Base-by-base conservation (phyloP, 2,329 filamentous ascomycete species). In the Pestalotiopsis sp. region DNA sequence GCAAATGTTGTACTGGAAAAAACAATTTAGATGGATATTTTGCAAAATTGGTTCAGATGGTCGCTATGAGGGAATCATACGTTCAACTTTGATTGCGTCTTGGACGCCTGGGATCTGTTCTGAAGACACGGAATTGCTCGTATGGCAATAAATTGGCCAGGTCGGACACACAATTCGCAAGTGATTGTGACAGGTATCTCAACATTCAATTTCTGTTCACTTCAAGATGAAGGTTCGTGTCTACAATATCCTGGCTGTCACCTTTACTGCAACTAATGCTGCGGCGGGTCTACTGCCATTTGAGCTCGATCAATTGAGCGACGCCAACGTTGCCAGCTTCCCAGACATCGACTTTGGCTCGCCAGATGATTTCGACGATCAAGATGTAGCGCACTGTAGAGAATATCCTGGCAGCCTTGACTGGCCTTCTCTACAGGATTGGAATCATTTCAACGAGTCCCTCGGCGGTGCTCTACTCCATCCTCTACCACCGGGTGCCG, bases 381-480 rank as follows among this genome's bases (percentile, higher is more conserved):
- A 14, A 13, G 23, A 13, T 27, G 23, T 14, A 13, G 3, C 57
- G 14, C 14, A 13, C 4, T 58, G 63, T 20, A 63, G 31, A 45
- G 60, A 63, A 23, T 38, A n/a, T 23, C 77, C 78, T 1, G 77
- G 76, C 9, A 72, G 73, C 12, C 41, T 66, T 2, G 68, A 70
- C 6, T 81, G 79, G 79, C 79, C 79, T 0, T 60, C 71, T 2
- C 73, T 75, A 1, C 61, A 70, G 9, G 74, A 78, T 12, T 81
- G 79, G 79, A 64, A 70, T 6, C 69, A 57, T 20, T 71, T 80
- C 38, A 77, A 80, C 69, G 59, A 68, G 36, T 74, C 78, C 11
- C 69, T 79, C 1, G 73, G 71, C 63, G 78, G 78, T 27, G 73
- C 71, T 17, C 74, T 81, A 17, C 74, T 81, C 57, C 75, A 74